Evolutionary conservation across 495 filamentous ascomycete species (phyloP), one percentile per base, ranked within the genome.

Genomic region (Aspergillus campestris): DNA sequence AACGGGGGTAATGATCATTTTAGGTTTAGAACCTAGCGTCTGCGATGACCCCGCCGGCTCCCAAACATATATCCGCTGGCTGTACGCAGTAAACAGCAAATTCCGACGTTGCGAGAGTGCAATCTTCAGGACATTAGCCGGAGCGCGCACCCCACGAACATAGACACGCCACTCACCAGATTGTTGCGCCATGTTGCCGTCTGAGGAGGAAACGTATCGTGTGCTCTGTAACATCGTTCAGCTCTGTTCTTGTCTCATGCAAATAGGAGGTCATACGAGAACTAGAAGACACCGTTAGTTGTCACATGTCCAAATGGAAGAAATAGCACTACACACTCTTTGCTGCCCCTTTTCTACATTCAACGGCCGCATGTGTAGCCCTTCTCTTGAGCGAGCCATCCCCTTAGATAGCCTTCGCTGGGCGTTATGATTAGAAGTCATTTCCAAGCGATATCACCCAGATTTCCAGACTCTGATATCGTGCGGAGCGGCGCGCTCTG

Each of bases 81-180:
- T 58, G 50, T 82, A 84, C n/a, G 88, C 91, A 7, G 82, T 74
- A 55, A 95, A 91, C 43, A 88, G 82, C 28, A 94, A 70, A 48
- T 85, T 83, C 13, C 72, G 69, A 18, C 67, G 62, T 40, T 80
- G 77, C 5, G 79, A 82, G 6, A 79, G 59, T 11, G 71, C 79
- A 43, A 69, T 71, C 74, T 77, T 34, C 3, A 18, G 31, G 33
- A 43, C 28, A n/a, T 36, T 31, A 14, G 31, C 8, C 18, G 24
- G 29, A 43, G 18, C 11, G 29, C 24, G 6, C 6, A 27, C 40
- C 10, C 27, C 14, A 13, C 13, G 34, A 34, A 6, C n/a, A 10
- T 9, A n/a, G 29, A 39, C 29, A 24, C n/a, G 13, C n/a, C n/a
- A 49, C 57, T 49, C 59, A 79, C 75, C 60, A 79, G 42, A 42